Evolutionary conservation across 2,329 filamentous ascomycete species (phyloP).

Genomic region (Colletotrichum aenigma): DNA sequence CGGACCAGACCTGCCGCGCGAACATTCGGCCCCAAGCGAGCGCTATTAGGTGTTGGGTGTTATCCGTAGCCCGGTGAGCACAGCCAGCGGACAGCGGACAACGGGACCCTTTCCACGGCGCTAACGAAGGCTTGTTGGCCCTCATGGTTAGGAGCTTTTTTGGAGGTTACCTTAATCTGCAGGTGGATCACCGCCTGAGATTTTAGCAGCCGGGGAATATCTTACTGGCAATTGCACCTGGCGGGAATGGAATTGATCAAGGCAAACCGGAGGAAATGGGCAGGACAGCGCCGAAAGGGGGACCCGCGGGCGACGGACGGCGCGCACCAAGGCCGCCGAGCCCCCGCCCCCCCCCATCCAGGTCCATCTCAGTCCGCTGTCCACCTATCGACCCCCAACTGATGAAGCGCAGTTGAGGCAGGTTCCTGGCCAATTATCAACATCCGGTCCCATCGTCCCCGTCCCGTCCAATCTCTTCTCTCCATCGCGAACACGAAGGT

Average conservation of each 20-base stretch:
- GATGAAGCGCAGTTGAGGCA: background rate
- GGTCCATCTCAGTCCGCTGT: background rate
- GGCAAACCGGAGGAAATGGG: background rate
- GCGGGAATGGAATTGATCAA: background rate
- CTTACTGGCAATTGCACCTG: background rate
- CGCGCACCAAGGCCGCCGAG: background rate
- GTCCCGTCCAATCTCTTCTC: background rate
- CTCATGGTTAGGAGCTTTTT: background rate
- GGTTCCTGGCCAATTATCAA: background rate
- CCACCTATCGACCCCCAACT: background rate
- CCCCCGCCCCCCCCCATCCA: background rate
- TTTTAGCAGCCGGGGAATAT: background rate
- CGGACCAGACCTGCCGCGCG: background rate
- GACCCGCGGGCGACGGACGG: slow-evolving; percentile 2
- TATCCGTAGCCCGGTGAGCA: background rate
- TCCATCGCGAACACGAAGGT: background rate
- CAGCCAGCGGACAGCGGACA: background rate
- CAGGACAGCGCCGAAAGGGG: background rate
- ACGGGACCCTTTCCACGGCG: background rate
- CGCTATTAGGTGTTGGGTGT: background rate
- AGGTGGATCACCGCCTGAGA: background rate
- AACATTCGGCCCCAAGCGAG: background rate
- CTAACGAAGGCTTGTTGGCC: background rate
- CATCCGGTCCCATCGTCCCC: background rate
- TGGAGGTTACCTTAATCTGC: background rate